Percentiles rank a stretch among this genome's conserved stretches.
Evolutionary conservation across 345 rosid species (phyloP).

Genomic region (Lumnitzera littorea): DNA sequence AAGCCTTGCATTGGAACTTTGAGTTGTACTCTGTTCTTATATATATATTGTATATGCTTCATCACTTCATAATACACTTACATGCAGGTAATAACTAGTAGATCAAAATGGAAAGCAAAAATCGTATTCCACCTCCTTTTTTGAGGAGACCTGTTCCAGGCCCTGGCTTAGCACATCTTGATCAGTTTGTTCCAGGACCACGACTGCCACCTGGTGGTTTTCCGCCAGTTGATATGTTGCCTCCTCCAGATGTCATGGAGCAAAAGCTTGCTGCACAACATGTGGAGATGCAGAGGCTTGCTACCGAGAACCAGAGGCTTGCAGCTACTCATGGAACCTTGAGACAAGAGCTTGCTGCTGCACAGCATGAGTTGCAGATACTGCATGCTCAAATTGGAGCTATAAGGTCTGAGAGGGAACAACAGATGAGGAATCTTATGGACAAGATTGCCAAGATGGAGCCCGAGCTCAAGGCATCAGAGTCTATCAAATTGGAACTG

Average conservation of each 20-base stretch:
- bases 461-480: conserved; percentile 60
- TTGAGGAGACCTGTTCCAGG: conserved; percentile 62
- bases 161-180: conserved; percentile 45
- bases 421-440: conserved; percentile 51
- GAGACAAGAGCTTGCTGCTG: conserved; percentile 81
- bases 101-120: conserved; percentile 66
- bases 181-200: conserved; percentile 45
- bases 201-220: conserved; percentile 41
- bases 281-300: conserved; percentile 82
- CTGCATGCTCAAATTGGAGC: conserved; percentile 64
- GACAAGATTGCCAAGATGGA: conserved; percentile 79
- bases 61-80: conserved; percentile 4
- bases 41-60: too few species aligned
- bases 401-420: conserved; percentile 74
- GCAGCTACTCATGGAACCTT: conserved; percentile 67
- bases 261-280: conserved; percentile 83
- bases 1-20: too few species aligned
- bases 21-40: too few species aligned
- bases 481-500: conserved; percentile 60
- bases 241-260: conserved; percentile 81
- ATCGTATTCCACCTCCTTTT: conserved; percentile 71
- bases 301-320: conserved; percentile 82
- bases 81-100: conserved; percentile 12
- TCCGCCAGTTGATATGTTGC: conserved; percentile 61
- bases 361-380: conserved; percentile 89